Base-by-base conservation (phyloP, 2,329 filamentous ascomycete genomes). In the Cryoendolithus antarcticus region DNA sequence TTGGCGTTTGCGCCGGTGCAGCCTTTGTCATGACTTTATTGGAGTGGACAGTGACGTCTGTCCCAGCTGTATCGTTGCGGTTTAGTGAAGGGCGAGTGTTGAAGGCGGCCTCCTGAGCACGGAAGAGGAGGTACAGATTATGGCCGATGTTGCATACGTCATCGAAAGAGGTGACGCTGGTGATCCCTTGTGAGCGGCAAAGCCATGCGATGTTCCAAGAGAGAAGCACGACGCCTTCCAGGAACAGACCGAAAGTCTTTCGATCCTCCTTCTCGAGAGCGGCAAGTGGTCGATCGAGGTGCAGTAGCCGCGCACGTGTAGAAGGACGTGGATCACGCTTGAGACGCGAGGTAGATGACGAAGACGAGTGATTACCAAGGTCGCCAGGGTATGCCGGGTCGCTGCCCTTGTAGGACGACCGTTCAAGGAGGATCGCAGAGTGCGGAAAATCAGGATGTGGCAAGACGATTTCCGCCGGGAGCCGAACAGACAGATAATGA, bases 201-300 rank as follows among this genome's bases (percentile, higher is more conserved):
- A 91, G 71, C 89, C 89, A 98, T 2, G 88, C 83, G 33, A 96
- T 74, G 55, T 96, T 72, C 65, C 93, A 95, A 4, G 88, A 85
- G n/a, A 98, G 71, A 27, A 95, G 70, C 4, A 82, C 75, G 6
- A 86, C 77, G 3, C 82, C 91, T 62, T 98, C 91, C 3, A 95
- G 65, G 53, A 95, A 95, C 32, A 83, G 71, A 3, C 74, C 76
- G 58, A 93, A 93, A 0, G 75, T 71, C 4, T 72, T 67, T 0
- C 80, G 73, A 48, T 96, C 86, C 50, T 95, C 88, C 49, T 83
- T 86, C 30, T 77, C 74, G 6, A 96, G 69, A 34, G 77, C 69
- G 1, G 77, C 68, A 1, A 96, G 70, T 4, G 77, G 71, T 50
- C 81, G 85, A 48, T 86, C 79, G 44, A 94, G 67, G 57, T 77